These are phyloP conservation scores for Cercophora samala DNA, from an alignment of 495 filamentous ascomycete species.

Conservation along the genomic window DNA sequence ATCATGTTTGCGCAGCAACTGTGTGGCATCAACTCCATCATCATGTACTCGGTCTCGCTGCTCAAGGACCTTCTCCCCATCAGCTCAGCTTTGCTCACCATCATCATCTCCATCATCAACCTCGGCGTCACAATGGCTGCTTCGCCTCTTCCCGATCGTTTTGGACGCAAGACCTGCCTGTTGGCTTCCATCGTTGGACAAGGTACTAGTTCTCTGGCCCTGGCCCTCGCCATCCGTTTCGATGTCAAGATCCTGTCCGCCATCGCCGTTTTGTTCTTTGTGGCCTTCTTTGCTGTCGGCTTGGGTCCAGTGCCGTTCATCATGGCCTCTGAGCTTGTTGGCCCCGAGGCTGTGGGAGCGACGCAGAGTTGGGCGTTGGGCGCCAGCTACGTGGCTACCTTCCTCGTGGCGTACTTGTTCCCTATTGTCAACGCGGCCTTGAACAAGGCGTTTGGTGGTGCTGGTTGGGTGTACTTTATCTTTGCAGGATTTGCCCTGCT, in stretches of 20 bases:
- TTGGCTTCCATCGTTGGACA: constrained; percentile 78
- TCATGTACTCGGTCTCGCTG: constrained; percentile 96
- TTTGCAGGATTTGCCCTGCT: constrained; percentile 71
- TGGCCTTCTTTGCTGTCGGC: constrained; percentile 84
- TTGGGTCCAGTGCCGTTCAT: constrained; percentile 94
- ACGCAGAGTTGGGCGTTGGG: constrained; percentile 80
- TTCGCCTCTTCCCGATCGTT: constrained; percentile 78
- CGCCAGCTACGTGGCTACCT: constrained; percentile 88
- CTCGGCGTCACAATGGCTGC: constrained; percentile 74
- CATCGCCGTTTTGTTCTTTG: constrained; percentile 76
- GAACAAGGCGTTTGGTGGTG: constrained; percentile 55
- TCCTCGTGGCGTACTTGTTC: constrained; percentile 90
- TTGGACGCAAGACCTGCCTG: constrained; percentile 81
- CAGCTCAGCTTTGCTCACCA: constrained; percentile 73
- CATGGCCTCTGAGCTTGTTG: constrained; percentile 82
- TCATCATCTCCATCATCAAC: constrained; percentile 82
- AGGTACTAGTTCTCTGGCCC: constrained; percentile 65
- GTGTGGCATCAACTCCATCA: constrained; percentile 89
- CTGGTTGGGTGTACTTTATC: constrained; percentile 82
- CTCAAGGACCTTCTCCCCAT: constrained; percentile 72
- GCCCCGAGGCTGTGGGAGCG: constrained; percentile 81
- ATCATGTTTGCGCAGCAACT: constrained; percentile 94
- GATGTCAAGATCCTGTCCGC: constrained; percentile 70
- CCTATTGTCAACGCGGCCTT: constrained; percentile 74
- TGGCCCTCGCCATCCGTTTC: constrained; percentile 72